Base-by-base conservation (phyloP, 345 rosid genomes). In the Erodium maritimum region DNA sequence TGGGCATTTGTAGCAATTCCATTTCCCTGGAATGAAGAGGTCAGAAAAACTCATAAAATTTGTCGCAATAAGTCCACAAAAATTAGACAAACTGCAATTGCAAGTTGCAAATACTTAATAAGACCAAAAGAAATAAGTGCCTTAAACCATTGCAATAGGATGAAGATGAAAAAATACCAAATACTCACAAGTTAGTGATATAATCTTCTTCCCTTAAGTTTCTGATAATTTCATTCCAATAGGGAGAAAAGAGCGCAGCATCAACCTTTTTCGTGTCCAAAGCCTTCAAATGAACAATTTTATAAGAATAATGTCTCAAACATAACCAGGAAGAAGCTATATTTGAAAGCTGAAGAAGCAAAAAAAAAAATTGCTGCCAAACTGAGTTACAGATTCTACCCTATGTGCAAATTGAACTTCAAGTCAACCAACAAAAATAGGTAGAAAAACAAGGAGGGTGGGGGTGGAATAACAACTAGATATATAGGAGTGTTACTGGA, bases 1-100 rank as follows among this genome's bases (percentile, higher is more conserved):
- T 87, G 23, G 99, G 96, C 96, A 93, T 93, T 67, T 73, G 65
- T 78, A 93, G 96, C 78, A 89, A 73, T 65, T 93, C 96, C 91
- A 77, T 71, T 77, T 93, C 99, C 65, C 98, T 88, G 58, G 45
- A 77, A 69, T 54, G 19, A 51, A 24, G 46, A 21, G 13, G 57
- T 17, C 19, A 25, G 33, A 25, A 25, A 2, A 3, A 25, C 3
- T 25, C 7, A 53, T 33, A 52, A 10, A 2, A 58, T 59, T 20
- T 37, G 59, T 56, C 42, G 46, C 50, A 54, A 23, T 23, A 19
- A 60, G 55, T 22, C 16, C 23, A 63, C 55, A 54, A 13, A 23
- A 61, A 23, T 21, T 2, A 25, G 33, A 25, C 3, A 5, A 1
- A 12, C 46, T 3, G 1, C 46, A 37, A 1, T 5, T 37, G 13